These are phyloP conservation scores for Climacium dendroides DNA, from an alignment of 225 moss, liverwort and hornwort genomes.

Conservation along the genomic window DNA sequence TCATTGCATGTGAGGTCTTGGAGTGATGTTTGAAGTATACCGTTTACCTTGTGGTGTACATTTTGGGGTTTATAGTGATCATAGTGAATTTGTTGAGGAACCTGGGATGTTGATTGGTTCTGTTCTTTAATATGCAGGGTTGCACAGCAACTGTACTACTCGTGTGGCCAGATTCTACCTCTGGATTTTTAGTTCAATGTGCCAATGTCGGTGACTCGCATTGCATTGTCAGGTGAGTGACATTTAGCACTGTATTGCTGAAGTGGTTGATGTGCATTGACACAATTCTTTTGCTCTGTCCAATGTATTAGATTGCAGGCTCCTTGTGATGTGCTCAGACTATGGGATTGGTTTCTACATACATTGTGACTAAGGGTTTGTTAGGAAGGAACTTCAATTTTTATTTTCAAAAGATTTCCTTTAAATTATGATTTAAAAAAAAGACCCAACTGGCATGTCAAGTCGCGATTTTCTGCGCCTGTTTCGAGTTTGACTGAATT, in stretches of 20 bases:
- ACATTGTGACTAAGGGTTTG: not conserved
- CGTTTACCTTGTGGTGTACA: not conserved
- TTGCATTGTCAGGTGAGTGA: conserved; percentile 62
- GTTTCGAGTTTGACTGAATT: not conserved
- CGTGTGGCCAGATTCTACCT: conserved; percentile 57
- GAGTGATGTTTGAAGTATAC: not conserved
- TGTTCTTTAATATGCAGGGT: conserved; percentile 41
- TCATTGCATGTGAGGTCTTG: not conserved
- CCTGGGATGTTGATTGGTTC: not conserved
- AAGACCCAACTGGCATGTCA: not conserved
- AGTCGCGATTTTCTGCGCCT: not conserved
- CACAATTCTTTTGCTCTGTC: not conserved
- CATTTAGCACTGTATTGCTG: not conserved
- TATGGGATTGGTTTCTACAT: not conserved
- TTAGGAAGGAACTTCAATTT: not conserved
- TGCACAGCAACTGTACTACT: conserved; percentile 92
- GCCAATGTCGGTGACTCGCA: conserved; percentile 92
- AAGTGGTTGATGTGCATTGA: not conserved
- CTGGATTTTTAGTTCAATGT: conserved; percentile 74
- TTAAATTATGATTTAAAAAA: not conserved
- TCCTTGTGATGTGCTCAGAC: not conserved
- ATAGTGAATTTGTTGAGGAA: not conserved
- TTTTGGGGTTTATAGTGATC: not conserved
- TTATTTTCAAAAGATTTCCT: not conserved
- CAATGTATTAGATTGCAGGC: not conserved